These are phyloP conservation scores for Fusarium agapanthi DNA, from an alignment of 2,329 filamentous ascomycete genomes.

Conservation along the genomic window DNA sequence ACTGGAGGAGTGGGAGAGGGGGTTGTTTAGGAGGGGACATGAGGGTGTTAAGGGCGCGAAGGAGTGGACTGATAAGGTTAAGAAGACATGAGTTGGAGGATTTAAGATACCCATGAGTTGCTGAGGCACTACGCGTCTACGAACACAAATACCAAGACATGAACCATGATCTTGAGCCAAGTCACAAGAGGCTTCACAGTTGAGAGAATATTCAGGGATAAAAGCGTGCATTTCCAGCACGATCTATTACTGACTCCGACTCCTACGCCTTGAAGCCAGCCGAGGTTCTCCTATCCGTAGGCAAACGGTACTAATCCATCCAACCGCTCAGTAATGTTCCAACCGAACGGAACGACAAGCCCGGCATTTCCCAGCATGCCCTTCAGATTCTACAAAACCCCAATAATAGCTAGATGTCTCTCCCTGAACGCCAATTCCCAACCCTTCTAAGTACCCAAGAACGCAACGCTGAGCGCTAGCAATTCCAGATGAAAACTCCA, in stretches of 20 bases:
- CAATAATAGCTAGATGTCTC: conserved; percentile 15
- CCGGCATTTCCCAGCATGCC: conserved; percentile 33
- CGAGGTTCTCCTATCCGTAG: conserved; percentile 34
- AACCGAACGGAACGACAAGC: conserved; percentile 40
- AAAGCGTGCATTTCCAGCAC: conserved; percentile 43
- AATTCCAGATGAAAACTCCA: conserved; percentile 28
- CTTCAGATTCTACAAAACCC: conserved; percentile 23
- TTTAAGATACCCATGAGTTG: conserved; percentile 37
- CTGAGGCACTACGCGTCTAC: conserved; percentile 23
- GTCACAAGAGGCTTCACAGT: background rate
- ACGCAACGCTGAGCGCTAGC: conserved; percentile 4
- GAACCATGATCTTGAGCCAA: background rate
- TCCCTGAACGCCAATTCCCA: conserved; percentile 10
- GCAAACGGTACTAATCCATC: conserved; percentile 40
- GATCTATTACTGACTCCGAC: conserved; percentile 40
- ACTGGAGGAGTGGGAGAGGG: conserved; percentile 88
- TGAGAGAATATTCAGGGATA: conserved; percentile 16
- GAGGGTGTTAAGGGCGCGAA: conserved; percentile 76
- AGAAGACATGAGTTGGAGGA: conserved; percentile 43
- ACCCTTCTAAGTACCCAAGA: conserved; percentile 8
- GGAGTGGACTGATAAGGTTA: conserved; percentile 72
- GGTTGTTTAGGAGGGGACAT: conserved; percentile 76
- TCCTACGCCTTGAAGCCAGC: conserved; percentile 41
- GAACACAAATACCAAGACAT: background rate
- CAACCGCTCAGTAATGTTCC: conserved; percentile 42